Conservation (phyloP, 108 stramenopile genomes). For the Bacterosira constricta region DNA sequence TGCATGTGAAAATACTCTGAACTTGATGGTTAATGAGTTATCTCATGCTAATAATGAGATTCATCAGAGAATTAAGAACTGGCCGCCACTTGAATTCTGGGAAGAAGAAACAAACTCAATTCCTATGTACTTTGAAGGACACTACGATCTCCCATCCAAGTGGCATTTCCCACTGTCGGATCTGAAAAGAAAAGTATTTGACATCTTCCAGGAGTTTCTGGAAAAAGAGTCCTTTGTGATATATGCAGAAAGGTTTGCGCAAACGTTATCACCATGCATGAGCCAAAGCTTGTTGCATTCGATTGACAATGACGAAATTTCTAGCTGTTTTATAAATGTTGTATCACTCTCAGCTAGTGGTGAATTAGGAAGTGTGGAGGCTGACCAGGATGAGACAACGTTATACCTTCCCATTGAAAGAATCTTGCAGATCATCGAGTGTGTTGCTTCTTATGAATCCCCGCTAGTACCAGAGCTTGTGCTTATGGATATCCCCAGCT, state of each 20-base stretch:
- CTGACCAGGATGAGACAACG: slow-evolving; percentile 6
- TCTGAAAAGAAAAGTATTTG: slow-evolving; percentile 13
- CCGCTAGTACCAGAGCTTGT: not conserved
- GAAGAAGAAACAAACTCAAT: slow-evolving; percentile 14
- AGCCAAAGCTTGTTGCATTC: slow-evolving; percentile 15
- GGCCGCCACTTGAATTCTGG: slow-evolving; percentile 37
- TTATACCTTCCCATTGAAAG: slow-evolving; percentile 25
- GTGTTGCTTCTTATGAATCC: slow-evolving; percentile 6
- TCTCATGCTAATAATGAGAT: slow-evolving; percentile 15
- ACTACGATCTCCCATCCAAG: slow-evolving; percentile 22
- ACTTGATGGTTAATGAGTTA: slow-evolving; percentile 20
- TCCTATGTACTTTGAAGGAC: slow-evolving; percentile 25
- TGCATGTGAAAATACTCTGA: slow-evolving; percentile 16
- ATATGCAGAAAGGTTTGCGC: slow-evolving; percentile 11
- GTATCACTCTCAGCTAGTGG: slow-evolving; percentile 31
- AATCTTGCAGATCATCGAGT: slow-evolving; percentile 12
- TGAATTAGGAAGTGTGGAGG: slow-evolving; percentile 26
- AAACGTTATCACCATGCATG: not conserved
- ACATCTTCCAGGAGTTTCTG: slow-evolving; percentile 18
- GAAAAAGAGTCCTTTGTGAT: slow-evolving; percentile 17
- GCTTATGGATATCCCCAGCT: slow-evolving; percentile 12
- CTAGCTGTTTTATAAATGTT: slow-evolving; percentile 30
- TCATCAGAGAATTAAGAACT: slow-evolving; percentile 1
- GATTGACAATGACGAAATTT: slow-evolving; percentile 30
- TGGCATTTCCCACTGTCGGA: slow-evolving; percentile 26